Conservation (phyloP, 2,329 filamentous ascomycete species). For the Neurospora crassa region DNA sequence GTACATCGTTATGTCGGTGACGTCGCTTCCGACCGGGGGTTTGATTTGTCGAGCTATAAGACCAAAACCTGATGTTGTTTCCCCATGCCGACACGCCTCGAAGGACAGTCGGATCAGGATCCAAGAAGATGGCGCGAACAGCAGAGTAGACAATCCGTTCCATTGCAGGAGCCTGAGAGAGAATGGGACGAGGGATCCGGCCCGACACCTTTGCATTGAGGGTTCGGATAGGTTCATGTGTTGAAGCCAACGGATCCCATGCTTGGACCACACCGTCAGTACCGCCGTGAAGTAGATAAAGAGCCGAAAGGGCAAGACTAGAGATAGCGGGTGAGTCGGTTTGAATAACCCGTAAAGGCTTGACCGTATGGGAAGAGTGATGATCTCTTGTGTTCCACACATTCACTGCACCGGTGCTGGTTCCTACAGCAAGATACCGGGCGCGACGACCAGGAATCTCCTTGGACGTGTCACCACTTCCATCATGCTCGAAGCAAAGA, state of each 20-base stretch:
- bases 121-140: slow-evolving; percentile 74
- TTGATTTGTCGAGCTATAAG: slow-evolving; percentile 76
- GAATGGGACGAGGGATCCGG: slow-evolving; percentile 65
- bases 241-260: slow-evolving; percentile 91
- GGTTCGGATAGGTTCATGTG: slow-evolving; percentile 67
- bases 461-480: slow-evolving; percentile 33
- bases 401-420: slow-evolving; percentile 63
- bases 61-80: slow-evolving; percentile 84
- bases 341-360: slow-evolving; percentile 70
- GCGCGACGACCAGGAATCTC: slow-evolving; percentile 81
- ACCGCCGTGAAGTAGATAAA: slow-evolving; percentile 87
- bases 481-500: slow-evolving; percentile 38
- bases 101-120: slow-evolving; percentile 77
- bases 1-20: slow-evolving; percentile 54
- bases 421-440: slow-evolving; percentile 73
- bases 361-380: slow-evolving; percentile 47
- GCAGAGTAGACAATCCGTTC: slow-evolving; percentile 68
- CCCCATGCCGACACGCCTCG: slow-evolving; percentile 83
- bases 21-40: slow-evolving; percentile 71
- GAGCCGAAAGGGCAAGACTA: slow-evolving; percentile 68
- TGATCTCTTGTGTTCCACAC: slow-evolving; percentile 77
- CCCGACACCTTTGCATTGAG: slow-evolving; percentile 78
- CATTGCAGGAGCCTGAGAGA: slow-evolving; percentile 44
- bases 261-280: slow-evolving; percentile 92
- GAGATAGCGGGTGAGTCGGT: slow-evolving; percentile 87